These are phyloP conservation scores for Populus tremula DNA, from an alignment of 345 rosid species.

Conservation along the genomic window DNA sequence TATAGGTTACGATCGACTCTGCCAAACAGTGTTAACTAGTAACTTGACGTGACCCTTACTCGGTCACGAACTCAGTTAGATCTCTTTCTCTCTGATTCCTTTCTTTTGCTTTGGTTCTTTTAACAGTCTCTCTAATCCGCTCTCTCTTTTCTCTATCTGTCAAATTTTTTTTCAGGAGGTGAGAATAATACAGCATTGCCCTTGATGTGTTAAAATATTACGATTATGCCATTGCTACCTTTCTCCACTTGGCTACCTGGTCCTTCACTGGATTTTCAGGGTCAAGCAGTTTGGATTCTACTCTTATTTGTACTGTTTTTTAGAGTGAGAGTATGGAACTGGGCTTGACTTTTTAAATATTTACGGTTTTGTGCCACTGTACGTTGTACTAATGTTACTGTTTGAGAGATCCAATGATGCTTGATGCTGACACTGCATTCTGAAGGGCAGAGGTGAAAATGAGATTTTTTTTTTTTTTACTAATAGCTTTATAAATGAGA, in stretches of 20 bases:
- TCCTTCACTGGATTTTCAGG: background rate
- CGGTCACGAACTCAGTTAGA: conserved; percentile 45
- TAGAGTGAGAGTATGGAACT: background rate
- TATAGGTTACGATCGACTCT: conserved; percentile 25
- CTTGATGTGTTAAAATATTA: background rate
- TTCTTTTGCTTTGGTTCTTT: conserved; percentile 5
- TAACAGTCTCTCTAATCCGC: background rate
- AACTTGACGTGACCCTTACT: conserved; percentile 24
- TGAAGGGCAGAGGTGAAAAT: background rate
- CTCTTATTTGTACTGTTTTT: background rate
- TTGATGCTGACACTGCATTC: background rate
- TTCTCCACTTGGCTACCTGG: background rate
- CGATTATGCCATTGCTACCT: background rate
- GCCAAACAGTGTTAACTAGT: conserved; percentile 25
- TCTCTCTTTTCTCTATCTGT: conserved; percentile 22
- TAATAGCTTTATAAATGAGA: background rate
- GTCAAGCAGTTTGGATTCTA: background rate
- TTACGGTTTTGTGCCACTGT: too few relatives aligned
- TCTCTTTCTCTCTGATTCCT: conserved; percentile 26
- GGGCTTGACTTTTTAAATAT: too few relatives aligned
- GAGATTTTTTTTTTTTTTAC: background rate
- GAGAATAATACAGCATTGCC: background rate
- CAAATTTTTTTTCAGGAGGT: background rate
- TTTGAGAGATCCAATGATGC: conserved; percentile 8
- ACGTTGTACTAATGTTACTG: background rate